Evolutionary conservation across 2,329 filamentous ascomycete species (phyloP).

Genomic region (Colletotrichum melonis): DNA sequence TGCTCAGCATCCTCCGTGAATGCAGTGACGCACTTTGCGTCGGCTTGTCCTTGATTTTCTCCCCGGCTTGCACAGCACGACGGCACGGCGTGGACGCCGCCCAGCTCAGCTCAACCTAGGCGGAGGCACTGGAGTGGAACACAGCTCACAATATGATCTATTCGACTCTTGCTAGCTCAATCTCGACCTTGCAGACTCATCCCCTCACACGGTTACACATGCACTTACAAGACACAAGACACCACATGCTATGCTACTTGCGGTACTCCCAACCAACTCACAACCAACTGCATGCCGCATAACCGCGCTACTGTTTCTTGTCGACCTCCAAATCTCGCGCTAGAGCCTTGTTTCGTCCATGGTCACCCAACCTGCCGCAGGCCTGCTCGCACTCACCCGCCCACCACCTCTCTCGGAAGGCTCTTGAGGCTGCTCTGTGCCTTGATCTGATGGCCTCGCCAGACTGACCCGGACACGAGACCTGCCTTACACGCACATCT

Average conservation of each 20-base stretch:
- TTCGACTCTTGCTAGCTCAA: neutral
- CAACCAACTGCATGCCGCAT: conserved; percentile 27
- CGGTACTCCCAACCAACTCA: neutral
- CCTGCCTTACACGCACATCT: neutral
- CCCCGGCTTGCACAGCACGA: neutral
- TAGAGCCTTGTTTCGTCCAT: conserved; percentile 31
- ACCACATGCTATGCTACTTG: neutral
- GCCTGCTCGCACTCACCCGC: neutral
- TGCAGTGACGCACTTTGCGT: conserved; percentile 2
- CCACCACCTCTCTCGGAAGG: neutral
- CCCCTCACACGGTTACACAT: neutral
- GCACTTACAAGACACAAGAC: conserved; percentile 2
- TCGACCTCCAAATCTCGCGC: conserved; percentile 17
- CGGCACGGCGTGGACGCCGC: neutral
- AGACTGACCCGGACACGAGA: neutral
- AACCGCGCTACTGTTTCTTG: conserved; percentile 30
- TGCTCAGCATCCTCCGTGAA: conserved; percentile 11
- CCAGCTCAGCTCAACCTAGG: neutral
- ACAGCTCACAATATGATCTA: neutral
- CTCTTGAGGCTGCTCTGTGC: neutral
- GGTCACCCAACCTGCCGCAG: neutral
- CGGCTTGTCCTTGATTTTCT: neutral
- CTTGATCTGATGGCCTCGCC: neutral
- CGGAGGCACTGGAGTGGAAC: neutral
- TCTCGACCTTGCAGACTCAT: neutral